Evolutionary conservation across 306 rosid species (phyloP).

Genomic region (Prinsepia uniflora): DNA sequence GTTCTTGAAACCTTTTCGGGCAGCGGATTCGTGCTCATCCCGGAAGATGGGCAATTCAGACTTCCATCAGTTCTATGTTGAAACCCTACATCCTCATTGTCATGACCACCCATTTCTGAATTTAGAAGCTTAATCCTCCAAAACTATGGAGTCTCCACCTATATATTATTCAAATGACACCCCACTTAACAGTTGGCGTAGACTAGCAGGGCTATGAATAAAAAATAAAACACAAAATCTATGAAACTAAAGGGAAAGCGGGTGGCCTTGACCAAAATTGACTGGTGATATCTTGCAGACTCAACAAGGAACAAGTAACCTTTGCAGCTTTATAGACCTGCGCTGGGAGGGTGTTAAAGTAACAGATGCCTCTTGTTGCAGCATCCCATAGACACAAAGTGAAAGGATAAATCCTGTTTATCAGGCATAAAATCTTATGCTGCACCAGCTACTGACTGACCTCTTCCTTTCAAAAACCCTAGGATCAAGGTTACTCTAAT

Average conservation of each 20-base stretch:
- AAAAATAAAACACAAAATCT: conserved; percentile 20
- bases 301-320: conserved; percentile 80
- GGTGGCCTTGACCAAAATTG: conserved; percentile 68
- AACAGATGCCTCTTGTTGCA: conserved; percentile 60
- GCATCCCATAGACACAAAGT: conserved; percentile 54
- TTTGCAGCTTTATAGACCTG: conserved; percentile 82
- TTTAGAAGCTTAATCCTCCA: conserved; percentile 30
- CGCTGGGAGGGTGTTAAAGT: conserved; percentile 67
- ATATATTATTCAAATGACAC: conserved; percentile 23
- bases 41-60: conserved; percentile 45
- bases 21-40: conserved; percentile 40
- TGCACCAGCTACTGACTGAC: conserved; percentile 35
- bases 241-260: conserved; percentile 52
- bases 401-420: conserved; percentile 41
- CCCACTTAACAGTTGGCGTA: conserved; percentile 38
- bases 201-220: conserved; percentile 18
- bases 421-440: conserved; percentile 59
- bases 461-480: conserved; percentile 48
- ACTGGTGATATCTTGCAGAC: conserved; percentile 71
- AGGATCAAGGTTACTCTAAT: conserved; percentile 46
- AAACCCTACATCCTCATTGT: conserved; percentile 61
- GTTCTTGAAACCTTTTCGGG: conserved; percentile 50
- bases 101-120: conserved; percentile 68
- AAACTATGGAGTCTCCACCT: conserved; percentile 23
- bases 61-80: conserved; percentile 51